These are phyloP conservation scores for Suillus fuscotomentosus DNA, from an alignment of 768 basidiomycete species.

Conservation along the genomic window DNA sequence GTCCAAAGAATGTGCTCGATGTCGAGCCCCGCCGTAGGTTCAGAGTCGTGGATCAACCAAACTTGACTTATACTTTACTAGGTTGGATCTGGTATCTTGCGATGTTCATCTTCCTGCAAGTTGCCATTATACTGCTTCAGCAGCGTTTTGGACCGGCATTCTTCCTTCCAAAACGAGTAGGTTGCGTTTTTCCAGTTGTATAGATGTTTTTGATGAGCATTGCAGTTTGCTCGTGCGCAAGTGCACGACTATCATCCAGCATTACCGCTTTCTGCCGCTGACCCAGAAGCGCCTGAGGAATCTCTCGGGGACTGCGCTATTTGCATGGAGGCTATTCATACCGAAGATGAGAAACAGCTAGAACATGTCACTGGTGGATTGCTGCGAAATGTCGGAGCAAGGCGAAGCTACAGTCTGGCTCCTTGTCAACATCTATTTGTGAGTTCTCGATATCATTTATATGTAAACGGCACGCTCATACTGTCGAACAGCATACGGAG, in stretches of 20 bases:
- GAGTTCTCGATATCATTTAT: slow-evolving; percentile 26
- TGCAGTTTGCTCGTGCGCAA: slow-evolving; percentile 57
- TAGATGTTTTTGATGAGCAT: neutral
- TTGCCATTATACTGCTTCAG: slow-evolving; percentile 64
- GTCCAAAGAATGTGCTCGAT: slow-evolving; percentile 85
- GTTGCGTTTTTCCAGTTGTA: slow-evolving; percentile 17
- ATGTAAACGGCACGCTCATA: neutral
- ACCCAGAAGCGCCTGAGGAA: slow-evolving; percentile 73
- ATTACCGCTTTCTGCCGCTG: slow-evolving; percentile 54
- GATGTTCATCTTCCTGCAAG: slow-evolving; percentile 61
- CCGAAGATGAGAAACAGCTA: slow-evolving; percentile 42
- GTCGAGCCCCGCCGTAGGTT: slow-evolving; percentile 68
- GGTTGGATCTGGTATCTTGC: slow-evolving; percentile 68
- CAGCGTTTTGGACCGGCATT: slow-evolving; percentile 77
- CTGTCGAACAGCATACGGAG: slow-evolving; percentile 64
- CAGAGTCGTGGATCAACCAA: neutral
- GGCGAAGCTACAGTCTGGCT: slow-evolving; percentile 79
- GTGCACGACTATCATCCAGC: slow-evolving; percentile 85
- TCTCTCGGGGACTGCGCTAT: slow-evolving; percentile 87
- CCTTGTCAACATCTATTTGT: slow-evolving; percentile 91
- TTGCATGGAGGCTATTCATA: slow-evolving; percentile 84
- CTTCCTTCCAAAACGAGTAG: slow-evolving; percentile 72
- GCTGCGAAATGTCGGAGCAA: slow-evolving; percentile 33
- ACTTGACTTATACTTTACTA: slow-evolving; percentile 25
- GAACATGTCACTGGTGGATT: slow-evolving; percentile 39